phyloP scores from a whole-genome alignment of 2,329 filamentous ascomycete genomes.

The Exophiala xenobiotica region DNA sequence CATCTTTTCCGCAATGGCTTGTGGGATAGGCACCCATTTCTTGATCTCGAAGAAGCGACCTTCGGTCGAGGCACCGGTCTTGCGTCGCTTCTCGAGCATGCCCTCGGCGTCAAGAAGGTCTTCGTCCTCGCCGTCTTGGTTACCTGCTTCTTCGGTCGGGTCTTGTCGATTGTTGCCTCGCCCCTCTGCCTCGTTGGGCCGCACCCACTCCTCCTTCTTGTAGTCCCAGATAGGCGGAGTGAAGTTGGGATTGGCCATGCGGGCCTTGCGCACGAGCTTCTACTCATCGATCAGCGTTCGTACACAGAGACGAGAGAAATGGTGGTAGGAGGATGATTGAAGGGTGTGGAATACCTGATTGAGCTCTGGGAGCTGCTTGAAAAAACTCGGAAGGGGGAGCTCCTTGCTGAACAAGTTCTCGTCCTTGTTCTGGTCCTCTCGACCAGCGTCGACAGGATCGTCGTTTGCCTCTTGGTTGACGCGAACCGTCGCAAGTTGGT shows the following conservation, averaged over 20 bases:
- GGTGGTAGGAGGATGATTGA: constrained; percentile 33
- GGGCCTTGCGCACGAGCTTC: constrained; percentile 27
- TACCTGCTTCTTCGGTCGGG: constrained; percentile 37
- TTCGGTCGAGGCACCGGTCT: constrained; percentile 22
- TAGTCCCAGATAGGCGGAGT: constrained; percentile 26
- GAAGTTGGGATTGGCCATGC: constrained; percentile 21
- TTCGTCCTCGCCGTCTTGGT: constrained; percentile 41
- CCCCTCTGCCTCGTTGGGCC: constrained; percentile 32
- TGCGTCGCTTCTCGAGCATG: constrained; percentile 19
- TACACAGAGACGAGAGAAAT: too few relatives aligned
- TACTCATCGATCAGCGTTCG: neutral
- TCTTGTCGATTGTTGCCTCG: constrained; percentile 22
- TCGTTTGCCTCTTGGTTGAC: constrained; percentile 64
- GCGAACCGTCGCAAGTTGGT: constrained; percentile 70
- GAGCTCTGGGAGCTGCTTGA: constrained; percentile 65
- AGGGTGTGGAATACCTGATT: constrained; percentile 40
- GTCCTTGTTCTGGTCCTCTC: constrained; percentile 21
- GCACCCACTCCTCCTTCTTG: constrained; percentile 25
- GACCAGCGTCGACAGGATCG: constrained; percentile 32
- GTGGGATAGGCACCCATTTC: constrained; percentile 59
- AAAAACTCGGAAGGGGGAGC: constrained; percentile 85
- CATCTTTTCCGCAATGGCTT: constrained; percentile 52
- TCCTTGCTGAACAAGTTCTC: constrained; percentile 72
- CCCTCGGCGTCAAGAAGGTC: constrained; percentile 42
- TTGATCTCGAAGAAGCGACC: constrained; percentile 56